phyloP scores from a whole-genome alignment of 768 basidiomycete genomes.

The Leccinum pellstonianum region DNA sequence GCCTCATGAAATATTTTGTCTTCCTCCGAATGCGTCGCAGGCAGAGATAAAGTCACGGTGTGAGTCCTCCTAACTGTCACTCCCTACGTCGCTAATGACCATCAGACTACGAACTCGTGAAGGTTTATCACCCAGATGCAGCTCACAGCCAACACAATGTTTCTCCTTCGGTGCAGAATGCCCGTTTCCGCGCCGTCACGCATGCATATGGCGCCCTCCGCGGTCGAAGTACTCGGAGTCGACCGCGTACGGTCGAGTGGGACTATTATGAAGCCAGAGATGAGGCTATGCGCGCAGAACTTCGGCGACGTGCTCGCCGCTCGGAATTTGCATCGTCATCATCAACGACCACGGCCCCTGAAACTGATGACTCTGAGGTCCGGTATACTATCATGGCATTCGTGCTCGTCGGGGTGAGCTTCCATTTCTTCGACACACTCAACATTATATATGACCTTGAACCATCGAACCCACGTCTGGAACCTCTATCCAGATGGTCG shows the following conservation, averaged over 20 bases:
- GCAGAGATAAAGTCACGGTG: slow-evolving; percentile 66
- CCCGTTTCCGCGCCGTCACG: slow-evolving; percentile 63
- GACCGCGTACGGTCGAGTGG: neutral
- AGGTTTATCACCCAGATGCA: slow-evolving; percentile 71
- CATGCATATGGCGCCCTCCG: slow-evolving; percentile 55
- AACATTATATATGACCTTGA: neutral
- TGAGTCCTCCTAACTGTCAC: slow-evolving; percentile 32
- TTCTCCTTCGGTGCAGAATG: slow-evolving; percentile 46
- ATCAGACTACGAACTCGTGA: slow-evolving; percentile 73
- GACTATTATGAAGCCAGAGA: slow-evolving; percentile 15
- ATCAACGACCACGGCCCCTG: slow-evolving; percentile 9
- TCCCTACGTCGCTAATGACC: neutral
- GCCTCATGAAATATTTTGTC: slow-evolving; percentile 73
- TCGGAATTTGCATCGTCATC: slow-evolving; percentile 23
- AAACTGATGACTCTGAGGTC: slow-evolving; percentile 4
- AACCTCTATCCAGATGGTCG: slow-evolving; percentile 4
- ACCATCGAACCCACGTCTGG: neutral
- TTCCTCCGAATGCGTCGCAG: slow-evolving; percentile 53
- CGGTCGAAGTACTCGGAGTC: slow-evolving; percentile 1
- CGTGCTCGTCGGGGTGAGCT: slow-evolving; percentile 17
- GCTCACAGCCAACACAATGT: slow-evolving; percentile 38
- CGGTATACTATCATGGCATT: slow-evolving; percentile 15
- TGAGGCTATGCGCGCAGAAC: slow-evolving; percentile 50
- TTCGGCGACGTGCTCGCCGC: slow-evolving; percentile 44
- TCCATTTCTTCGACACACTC: neutral